phyloP scores from a whole-genome alignment of 202 grass and related monocot species.

The Setaria italica region DNA sequence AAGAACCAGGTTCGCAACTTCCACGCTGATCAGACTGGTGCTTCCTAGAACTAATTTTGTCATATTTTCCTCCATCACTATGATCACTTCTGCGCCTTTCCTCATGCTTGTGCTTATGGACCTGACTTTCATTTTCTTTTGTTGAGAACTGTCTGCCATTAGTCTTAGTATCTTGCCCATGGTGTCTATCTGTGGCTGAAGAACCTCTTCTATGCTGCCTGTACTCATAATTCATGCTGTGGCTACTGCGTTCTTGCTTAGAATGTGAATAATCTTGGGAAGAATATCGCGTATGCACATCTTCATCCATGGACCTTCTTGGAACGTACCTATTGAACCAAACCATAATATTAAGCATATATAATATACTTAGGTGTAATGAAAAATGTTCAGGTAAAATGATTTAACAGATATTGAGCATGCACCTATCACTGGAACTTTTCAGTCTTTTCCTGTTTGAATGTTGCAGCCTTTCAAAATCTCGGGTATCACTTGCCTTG shows the following conservation, averaged over 20 bases:
- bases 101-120: slow-evolving; percentile 41
- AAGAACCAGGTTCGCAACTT: slow-evolving; percentile 48
- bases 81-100: slow-evolving; percentile 37
- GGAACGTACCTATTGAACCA: slow-evolving; percentile 46
- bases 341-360: slow-evolving; percentile 34
- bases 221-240: slow-evolving; percentile 20
- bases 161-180: slow-evolving; percentile 32
- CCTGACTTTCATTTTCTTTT: slow-evolving; percentile 42
- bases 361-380: not conserved
- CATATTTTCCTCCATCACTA: slow-evolving; percentile 37
- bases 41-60: slow-evolving; percentile 45
- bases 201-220: slow-evolving; percentile 51
- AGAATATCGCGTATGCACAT: slow-evolving; percentile 20
- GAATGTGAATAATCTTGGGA: slow-evolving; percentile 51
- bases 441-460: slow-evolving; percentile 63
- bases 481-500: slow-evolving; percentile 45
- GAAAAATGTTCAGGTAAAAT: slow-evolving; percentile 31
- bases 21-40: slow-evolving; percentile 43
- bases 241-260: slow-evolving; percentile 39
- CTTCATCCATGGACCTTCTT: slow-evolving; percentile 41
- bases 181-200: slow-evolving; percentile 40
- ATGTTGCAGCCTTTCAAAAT: slow-evolving; percentile 41
- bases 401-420: slow-evolving; percentile 32
- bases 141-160: slow-evolving; percentile 35
- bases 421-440: slow-evolving; percentile 65